A percentile compares a stretch with the other conserved stretches of the same genome.
These are phyloP conservation scores for Kurtzmaniella fragi DNA, from an alignment of 805 yeast species.

Conservation along the genomic window DNA sequence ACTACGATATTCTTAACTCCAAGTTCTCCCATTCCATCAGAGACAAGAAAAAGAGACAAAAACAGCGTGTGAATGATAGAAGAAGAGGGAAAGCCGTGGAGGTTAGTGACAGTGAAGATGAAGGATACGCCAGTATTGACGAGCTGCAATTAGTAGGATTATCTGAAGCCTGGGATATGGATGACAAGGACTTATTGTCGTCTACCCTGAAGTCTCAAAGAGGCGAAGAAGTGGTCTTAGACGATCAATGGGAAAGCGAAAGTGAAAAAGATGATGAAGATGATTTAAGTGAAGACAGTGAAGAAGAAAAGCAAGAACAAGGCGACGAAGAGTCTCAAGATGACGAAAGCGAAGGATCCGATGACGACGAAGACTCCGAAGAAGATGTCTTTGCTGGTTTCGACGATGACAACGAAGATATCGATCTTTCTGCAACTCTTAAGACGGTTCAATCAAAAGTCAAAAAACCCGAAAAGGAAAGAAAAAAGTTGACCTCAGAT, in stretches of 20 bases:
- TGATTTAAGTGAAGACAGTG: too few species aligned
- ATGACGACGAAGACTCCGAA: slow-evolving; percentile 24
- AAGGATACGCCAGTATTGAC: slow-evolving; percentile 69
- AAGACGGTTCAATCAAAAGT: slow-evolving; percentile 30
- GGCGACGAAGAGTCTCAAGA: slow-evolving; percentile 18
- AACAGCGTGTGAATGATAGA: slow-evolving; percentile 24
- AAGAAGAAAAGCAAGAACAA: slow-evolving; percentile 12
- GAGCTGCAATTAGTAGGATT: slow-evolving; percentile 70
- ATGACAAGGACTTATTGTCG: slow-evolving; percentile 45
- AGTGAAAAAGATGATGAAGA: slow-evolving; percentile 12
- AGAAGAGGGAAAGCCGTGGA: slow-evolving; percentile 25
- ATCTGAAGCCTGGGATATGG: slow-evolving; percentile 88
- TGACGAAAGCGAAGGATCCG: slow-evolving; percentile 18
- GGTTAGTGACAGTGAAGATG: slow-evolving; percentile 43
- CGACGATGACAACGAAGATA: slow-evolving; percentile 43
- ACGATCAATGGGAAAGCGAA: slow-evolving; percentile 26
- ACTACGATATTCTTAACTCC: slow-evolving; percentile 55
- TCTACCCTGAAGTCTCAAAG: slow-evolving; percentile 10
- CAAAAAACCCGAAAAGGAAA: slow-evolving; percentile 30
- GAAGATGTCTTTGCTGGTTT: slow-evolving; percentile 24
- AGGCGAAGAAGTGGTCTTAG: slow-evolving; percentile 18
- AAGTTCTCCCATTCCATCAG: slow-evolving; percentile 67
- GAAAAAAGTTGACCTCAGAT: slow-evolving; percentile 48
- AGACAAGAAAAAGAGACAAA: slow-evolving; percentile 42
- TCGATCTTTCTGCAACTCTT: slow-evolving; percentile 48